These are phyloP conservation scores for Trichoderma asperelloides DNA, from an alignment of 495 filamentous ascomycete genomes.

Conservation along the genomic window DNA sequence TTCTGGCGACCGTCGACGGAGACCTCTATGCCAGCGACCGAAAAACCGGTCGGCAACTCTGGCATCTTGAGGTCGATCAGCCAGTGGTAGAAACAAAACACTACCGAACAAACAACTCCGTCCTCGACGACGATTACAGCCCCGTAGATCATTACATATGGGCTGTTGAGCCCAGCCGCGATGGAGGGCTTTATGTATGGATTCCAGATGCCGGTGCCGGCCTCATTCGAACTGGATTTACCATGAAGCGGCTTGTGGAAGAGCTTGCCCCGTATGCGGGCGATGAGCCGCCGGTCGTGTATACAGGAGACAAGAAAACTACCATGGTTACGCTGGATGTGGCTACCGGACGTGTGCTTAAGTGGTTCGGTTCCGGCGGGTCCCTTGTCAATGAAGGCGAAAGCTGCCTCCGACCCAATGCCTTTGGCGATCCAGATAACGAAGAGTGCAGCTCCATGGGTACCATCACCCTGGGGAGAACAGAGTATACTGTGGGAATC, in stretches of 20 bases:
- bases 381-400: constrained; percentile 34
- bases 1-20: constrained; percentile 98
- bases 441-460: constrained; percentile 64
- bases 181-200: constrained; percentile 86
- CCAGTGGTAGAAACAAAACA: constrained; percentile 88
- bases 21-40: constrained; percentile 88
- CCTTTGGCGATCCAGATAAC: constrained; percentile 48
- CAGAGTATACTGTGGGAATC: constrained; percentile 82
- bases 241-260: constrained; percentile 75
- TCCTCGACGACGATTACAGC: constrained; percentile 44
- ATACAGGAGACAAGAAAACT: constrained; percentile 85
- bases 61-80: constrained; percentile 72
- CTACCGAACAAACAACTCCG: constrained; percentile 61
- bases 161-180: constrained; percentile 88
- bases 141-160: constrained; percentile 80
- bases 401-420: constrained; percentile 51
- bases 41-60: constrained; percentile 70
- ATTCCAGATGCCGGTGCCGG: constrained; percentile 59
- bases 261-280: constrained; percentile 57
- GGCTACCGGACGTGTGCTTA: constrained; percentile 61
- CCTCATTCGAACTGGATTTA: constrained; percentile 70
- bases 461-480: constrained; percentile 69
- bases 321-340: constrained; percentile 84
- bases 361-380: constrained; percentile 38
- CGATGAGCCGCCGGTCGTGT: constrained; percentile 64